phyloP scores from a whole-genome alignment of 148 eudicot genomes.

The Euryodendron excelsum region DNA sequence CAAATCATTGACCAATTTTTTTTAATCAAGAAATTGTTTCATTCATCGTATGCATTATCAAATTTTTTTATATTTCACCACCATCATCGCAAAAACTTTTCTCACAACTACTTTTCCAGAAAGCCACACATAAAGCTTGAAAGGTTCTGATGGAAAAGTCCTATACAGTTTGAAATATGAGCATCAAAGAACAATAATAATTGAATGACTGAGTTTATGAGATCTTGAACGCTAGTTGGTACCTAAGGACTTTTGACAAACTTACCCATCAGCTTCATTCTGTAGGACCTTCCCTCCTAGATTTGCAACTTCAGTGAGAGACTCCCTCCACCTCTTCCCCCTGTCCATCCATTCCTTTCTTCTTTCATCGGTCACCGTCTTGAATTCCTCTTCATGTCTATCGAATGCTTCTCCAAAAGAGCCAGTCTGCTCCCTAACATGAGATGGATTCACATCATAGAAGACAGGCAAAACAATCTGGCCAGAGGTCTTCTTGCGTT shows the following conservation, averaged over 20 bases:
- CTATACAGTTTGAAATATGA: too few species aligned
- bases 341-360: conserved; percentile 1
- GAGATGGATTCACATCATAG: conserved; percentile 9
- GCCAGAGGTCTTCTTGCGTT: neutral
- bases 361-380: neutral
- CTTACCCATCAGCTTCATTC: conserved; percentile 6
- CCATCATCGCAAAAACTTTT: neutral
- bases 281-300: neutral
- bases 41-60: neutral
- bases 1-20: too few species aligned
- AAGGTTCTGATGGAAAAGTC: too few species aligned
- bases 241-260: neutral
- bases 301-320: conserved; percentile 2
- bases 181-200: too few species aligned
- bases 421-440: conserved; percentile 5
- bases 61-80: neutral
- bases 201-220: too few species aligned
- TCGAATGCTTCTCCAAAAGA: neutral
- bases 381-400: neutral
- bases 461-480: conserved; percentile 7
- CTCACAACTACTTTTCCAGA: neutral
- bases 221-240: too few species aligned
- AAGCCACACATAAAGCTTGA: neutral
- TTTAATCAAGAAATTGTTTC: neutral
- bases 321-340: conserved; percentile 8